Evolutionary conservation across 257 asterid genomes (phyloP).

Genomic region (Hygrophila difformis): DNA sequence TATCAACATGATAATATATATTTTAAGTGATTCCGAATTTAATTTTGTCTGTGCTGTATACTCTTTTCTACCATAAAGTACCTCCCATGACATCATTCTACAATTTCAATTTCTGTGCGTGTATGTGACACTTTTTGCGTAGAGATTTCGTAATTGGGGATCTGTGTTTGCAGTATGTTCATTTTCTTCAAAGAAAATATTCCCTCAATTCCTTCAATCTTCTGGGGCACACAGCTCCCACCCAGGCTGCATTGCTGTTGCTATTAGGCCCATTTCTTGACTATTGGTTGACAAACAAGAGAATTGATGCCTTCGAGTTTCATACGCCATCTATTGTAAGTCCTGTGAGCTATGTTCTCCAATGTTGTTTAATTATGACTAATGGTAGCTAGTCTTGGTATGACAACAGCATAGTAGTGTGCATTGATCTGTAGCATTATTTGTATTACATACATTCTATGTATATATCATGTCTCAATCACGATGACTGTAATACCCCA

Average conservation of each 20-base stretch:
- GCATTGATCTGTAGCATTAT: no score
- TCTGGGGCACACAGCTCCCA: constrained; percentile 96
- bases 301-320: constrained; percentile 63
- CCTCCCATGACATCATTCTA: no score
- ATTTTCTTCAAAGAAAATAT: constrained; percentile 82
- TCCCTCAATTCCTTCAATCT: constrained; percentile 89
- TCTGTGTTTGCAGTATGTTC: constrained; percentile 70
- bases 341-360: constrained; percentile 14
- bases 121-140: no score
- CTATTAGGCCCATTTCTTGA: constrained; percentile 81
- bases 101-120: no score
- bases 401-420: no score
- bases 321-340: constrained; percentile 60
- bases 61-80: no score
- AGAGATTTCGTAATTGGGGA: constrained; percentile 7
- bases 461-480: no score
- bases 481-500: no score
- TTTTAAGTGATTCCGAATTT: constrained; percentile 2
- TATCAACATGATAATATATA: neutral
- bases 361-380: neutral
- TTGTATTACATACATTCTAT: no score
- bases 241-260: constrained; percentile 79
- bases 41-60: neutral
- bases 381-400: no score
- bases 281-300: constrained; percentile 85